A percentile compares a stretch with the other conserved stretches of the same genome.
Evolutionary conservation across 495 filamentous ascomycete genomes (phyloP).

Genomic region (Darksidea phi): DNA sequence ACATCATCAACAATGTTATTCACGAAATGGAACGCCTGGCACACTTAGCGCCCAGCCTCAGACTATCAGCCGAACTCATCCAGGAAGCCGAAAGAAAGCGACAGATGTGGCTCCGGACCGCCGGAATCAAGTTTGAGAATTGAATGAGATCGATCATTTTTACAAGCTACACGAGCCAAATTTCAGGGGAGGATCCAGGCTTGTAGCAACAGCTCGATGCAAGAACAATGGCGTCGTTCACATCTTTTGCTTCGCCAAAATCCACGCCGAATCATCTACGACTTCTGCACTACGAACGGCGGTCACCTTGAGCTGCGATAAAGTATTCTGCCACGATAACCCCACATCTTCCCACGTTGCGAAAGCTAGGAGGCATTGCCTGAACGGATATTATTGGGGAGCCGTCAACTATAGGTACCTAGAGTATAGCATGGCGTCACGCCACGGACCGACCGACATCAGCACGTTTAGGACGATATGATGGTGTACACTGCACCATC

Average conservation of each 20-base stretch:
- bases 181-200: too few relatives aligned
- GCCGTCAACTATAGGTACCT: not conserved
- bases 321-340: too few relatives aligned
- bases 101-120: constrained; percentile 46
- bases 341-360: too few relatives aligned
- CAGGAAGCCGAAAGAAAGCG: constrained; percentile 72
- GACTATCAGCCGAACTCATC: constrained; percentile 71
- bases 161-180: not conserved
- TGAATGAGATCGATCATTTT: constrained; percentile 4
- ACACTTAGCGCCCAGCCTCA: constrained; percentile 71
- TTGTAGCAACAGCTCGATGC: too few relatives aligned
- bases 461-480: too few relatives aligned
- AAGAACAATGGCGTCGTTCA: too few relatives aligned
- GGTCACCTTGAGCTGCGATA: too few relatives aligned
- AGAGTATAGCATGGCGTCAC: not conserved
- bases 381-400: not conserved
- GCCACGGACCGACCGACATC: not conserved
- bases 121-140: constrained; percentile 37
- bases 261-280: too few relatives aligned
- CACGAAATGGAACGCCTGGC: constrained; percentile 70
- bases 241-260: too few relatives aligned
- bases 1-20: constrained; percentile 72
- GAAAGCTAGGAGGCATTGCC: not conserved
- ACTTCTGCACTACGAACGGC: too few relatives aligned
- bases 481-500: too few relatives aligned